Evolutionary conservation across 441 rosid species (phyloP), one percentile per base, ranked within the genome.

Genomic region (Populus hybrid): DNA sequence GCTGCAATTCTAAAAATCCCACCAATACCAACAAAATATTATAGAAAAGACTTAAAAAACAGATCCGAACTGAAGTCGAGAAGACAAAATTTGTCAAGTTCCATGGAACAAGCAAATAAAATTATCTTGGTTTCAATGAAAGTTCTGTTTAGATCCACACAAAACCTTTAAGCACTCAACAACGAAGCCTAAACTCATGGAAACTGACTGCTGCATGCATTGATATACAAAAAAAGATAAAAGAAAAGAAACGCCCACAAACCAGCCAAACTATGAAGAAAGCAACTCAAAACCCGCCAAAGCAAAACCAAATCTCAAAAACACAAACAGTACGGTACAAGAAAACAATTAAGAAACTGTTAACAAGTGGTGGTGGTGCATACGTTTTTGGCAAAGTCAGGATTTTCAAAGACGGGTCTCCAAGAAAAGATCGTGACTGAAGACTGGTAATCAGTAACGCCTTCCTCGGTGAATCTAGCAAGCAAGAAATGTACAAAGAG

Each of bases 381-480:
- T 88, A 87, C 89, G 66, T 78, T 73, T 84, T 70, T 86, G 57
- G 87, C 46, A 24, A 87, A 79, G 80, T 89, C 90, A 42, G 90
- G 76, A 80, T 85, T 84, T 64, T 94, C 97, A 80, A 92, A 93
- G 84, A 94, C 83, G 76, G 99, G 99, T 82, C 97, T 87, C 99
- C 99, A 96, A 67, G 99, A 91, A 83, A 96, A 96, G 86, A 96
- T 88, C 54, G 98, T 92, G 78, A 94, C 78, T 11, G 98, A 94
- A 69, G 97, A 86, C 14, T 90, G 93, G 86, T 89, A 89, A 28
- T 90, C 95, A 0, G 93, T 84, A 85, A 86, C 74, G 76, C 91
- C 94, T 23, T 83, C 88, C 36, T 90, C 87, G 0, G 97, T 90
- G 85, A 91, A 92, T 86, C 96, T 91, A 35, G 98, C 95, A 28